These are phyloP conservation scores for Rauvolfia tetraphylla DNA, from an alignment of 257 asterid genomes.

Conservation along the genomic window DNA sequence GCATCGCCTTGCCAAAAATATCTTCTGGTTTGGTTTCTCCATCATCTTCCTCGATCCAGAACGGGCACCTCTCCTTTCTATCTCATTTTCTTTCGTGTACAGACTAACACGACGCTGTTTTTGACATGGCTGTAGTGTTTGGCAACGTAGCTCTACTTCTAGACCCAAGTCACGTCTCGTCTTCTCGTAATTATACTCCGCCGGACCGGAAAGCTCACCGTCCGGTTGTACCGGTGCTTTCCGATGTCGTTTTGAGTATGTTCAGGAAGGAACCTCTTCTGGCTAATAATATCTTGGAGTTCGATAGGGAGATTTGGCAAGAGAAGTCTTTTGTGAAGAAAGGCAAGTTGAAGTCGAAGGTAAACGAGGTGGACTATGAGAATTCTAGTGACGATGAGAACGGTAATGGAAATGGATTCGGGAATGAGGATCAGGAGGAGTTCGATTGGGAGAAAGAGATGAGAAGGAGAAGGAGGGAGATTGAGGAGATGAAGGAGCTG, in stretches of 20 bases:
- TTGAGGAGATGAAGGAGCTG: slow-evolving; percentile 81
- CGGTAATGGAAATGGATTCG: slow-evolving; percentile 57
- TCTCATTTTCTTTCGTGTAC: background rate
- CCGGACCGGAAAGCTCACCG: slow-evolving; percentile 29
- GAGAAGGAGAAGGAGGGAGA: slow-evolving; percentile 81
- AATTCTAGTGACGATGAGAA: slow-evolving; percentile 81
- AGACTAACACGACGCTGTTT: slow-evolving; percentile 29
- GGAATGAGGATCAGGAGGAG: slow-evolving; percentile 40
- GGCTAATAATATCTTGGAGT: slow-evolving; percentile 34
- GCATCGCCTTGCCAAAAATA: slow-evolving; percentile 25
- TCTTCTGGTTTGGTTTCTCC: slow-evolving; percentile 19
- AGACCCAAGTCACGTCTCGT: slow-evolving; percentile 51
- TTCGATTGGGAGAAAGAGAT: slow-evolving; percentile 80
- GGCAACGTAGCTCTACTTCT: slow-evolving; percentile 58
- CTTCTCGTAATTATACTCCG: slow-evolving; percentile 35
- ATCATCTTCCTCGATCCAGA: slow-evolving; percentile 7
- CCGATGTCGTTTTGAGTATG: slow-evolving; percentile 44
- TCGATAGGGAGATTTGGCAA: slow-evolving; percentile 39
- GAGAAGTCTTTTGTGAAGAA: slow-evolving; percentile 31
- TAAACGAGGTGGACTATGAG: slow-evolving; percentile 65
- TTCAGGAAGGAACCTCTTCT: slow-evolving; percentile 46
- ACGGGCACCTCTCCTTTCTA: background rate
- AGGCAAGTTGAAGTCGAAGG: slow-evolving; percentile 48
- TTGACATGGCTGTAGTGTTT: slow-evolving; percentile 57
- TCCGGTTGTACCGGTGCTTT: slow-evolving; percentile 13